Evolutionary conservation across 345 rosid genomes (phyloP), one percentile per base, ranked within the genome.

Genomic region (Populus davidiana): DNA sequence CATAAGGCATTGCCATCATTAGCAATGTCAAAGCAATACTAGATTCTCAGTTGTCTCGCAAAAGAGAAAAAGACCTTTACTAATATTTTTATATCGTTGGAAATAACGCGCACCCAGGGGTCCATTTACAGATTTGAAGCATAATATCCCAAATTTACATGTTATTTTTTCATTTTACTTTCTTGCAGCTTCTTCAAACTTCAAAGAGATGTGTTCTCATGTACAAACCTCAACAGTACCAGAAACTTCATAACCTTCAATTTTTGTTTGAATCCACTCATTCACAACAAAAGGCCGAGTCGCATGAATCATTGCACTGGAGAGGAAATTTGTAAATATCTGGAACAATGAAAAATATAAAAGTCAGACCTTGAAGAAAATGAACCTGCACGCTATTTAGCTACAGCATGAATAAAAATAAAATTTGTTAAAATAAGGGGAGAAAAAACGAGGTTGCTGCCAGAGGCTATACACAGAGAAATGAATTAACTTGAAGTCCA

Each of bases 241-340:
- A 88, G 99, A 95, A 86, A 95, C 99, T 86, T 95, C 97, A 78
- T 90, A 92, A 77, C 99, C 98, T 81, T 91, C 89, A 63, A 93
- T 95, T 87, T 89, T 95, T 43, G 96, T 93, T 72, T 92, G 98
- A 82, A 95, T 90, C 98, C 98, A 92, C 78, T 95, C 98, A 74
- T 95, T 92, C 78, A 85, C 76, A 74, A 93, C 87, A 83, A 95
- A 93, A 38, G 98, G 98, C 67, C 90, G 93, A 20, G 96, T 93
- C 52, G 97, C 91, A 75, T 95, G 98, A 81, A 95, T 92, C 97
- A 95, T 95, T 47, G 90, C 74, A 83, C 99, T 93, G 56, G 98
- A 95, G 59, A 95, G 96, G 75, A 93, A 95, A 84, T 93, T 95
- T 14, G 98, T 95, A 70, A 95, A 90, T 83, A 95, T 95, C 98